Conservation (phyloP, 306 rosid species). For the Sicyos baderoa region DNA sequence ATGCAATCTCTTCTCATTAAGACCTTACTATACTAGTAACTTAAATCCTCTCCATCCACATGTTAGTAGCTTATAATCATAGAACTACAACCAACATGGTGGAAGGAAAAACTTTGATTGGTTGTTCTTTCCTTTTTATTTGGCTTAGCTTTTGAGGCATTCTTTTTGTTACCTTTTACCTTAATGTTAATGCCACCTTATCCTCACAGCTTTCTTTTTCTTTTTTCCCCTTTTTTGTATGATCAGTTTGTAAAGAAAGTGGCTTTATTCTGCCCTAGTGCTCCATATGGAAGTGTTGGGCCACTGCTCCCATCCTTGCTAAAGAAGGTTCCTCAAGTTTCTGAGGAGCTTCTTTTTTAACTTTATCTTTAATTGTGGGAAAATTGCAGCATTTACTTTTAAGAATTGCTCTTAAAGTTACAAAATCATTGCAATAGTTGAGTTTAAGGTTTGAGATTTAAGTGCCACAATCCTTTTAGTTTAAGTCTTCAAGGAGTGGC, state of each 20-base stretch:
- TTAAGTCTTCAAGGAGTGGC: too few relatives aligned
- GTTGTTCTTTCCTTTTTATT: background rate
- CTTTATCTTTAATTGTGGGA: background rate
- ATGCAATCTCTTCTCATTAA: background rate
- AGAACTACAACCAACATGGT: background rate
- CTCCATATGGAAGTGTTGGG: background rate
- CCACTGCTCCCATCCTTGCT: background rate
- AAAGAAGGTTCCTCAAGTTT: background rate
- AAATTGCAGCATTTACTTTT: background rate
- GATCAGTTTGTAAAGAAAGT: constrained; percentile 5
- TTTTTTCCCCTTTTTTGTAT: constrained; percentile 21
- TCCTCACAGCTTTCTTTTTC: constrained; percentile 22
- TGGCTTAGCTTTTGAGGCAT: constrained; percentile 4
- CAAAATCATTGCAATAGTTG: too few relatives aligned
- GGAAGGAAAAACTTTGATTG: background rate
- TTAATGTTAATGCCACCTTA: background rate
- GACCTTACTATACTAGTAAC: background rate
- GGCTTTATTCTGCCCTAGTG: constrained; percentile 7
- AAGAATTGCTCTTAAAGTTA: too few relatives aligned
- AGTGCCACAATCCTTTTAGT: too few relatives aligned
- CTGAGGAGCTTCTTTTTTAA: background rate
- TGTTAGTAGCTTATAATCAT: background rate
- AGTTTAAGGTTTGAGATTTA: too few relatives aligned
- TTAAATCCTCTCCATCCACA: background rate
- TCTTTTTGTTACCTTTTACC: constrained; percentile 25